phyloP scores from a whole-genome alignment of 257 asterid genomes.

The Nicotiana benthamiana region DNA sequence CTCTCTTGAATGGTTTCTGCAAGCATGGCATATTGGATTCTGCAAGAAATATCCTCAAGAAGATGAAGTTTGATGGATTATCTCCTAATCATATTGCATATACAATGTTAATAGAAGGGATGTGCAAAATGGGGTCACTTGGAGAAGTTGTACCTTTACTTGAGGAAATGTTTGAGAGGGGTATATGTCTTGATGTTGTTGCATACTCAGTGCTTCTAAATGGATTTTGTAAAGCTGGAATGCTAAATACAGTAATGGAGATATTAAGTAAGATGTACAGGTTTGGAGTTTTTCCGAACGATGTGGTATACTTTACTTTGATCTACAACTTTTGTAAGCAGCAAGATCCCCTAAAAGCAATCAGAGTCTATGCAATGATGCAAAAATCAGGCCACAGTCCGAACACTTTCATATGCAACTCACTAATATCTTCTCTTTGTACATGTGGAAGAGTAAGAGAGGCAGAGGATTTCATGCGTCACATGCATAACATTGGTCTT shows the following conservation, averaged over 20 bases:
- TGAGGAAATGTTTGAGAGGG: slow-evolving; percentile 40
- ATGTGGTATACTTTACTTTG: slow-evolving; percentile 44
- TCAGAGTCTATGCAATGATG: slow-evolving; percentile 45
- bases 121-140: slow-evolving; percentile 46
- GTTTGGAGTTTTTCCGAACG: slow-evolving; percentile 50
- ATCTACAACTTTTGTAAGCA: slow-evolving; percentile 56
- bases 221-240: slow-evolving; percentile 70
- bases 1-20: slow-evolving; percentile 74
- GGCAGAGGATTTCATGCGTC: slow-evolving; percentile 62
- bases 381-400: slow-evolving; percentile 35
- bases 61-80: slow-evolving; percentile 44
- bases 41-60: slow-evolving; percentile 43
- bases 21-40: slow-evolving; percentile 54
- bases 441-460: slow-evolving; percentile 44
- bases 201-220: slow-evolving; percentile 74
- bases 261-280: slow-evolving; percentile 51
- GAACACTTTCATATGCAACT: slow-evolving; percentile 46
- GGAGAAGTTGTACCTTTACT: slow-evolving; percentile 41
- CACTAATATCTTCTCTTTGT: slow-evolving; percentile 60
- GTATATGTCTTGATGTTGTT: slow-evolving; percentile 50
- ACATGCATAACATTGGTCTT: slow-evolving; percentile 39
- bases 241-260: slow-evolving; percentile 43
- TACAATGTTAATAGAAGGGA: slow-evolving; percentile 62
- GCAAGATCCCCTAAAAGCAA: slow-evolving; percentile 45
- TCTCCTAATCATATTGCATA: slow-evolving; percentile 38